Evolutionary conservation across 768 basidiomycete species (phyloP), one percentile per base, ranked within the genome.

Genomic region (Tulasnella sp.): DNA sequence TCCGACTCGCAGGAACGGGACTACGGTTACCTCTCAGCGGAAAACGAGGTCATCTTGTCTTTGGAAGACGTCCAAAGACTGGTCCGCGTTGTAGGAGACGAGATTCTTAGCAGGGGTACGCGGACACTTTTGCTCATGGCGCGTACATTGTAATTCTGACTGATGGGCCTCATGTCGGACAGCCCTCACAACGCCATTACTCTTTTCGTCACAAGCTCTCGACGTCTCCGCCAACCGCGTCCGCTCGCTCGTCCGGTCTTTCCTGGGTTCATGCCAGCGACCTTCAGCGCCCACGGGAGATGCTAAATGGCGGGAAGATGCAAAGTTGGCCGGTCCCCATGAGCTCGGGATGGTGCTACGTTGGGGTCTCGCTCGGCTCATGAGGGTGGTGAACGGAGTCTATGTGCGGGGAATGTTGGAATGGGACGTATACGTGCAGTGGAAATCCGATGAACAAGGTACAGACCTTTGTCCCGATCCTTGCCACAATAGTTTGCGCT

Each of bases 301-400:
- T 78, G 81, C 35, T 86, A 76, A 87, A 74, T 94, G 91, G 91
- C 87, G 89, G 61, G 91, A 95, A 81, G 96, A 98, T 82, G 91
- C 95, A 1, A 85, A 86, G 44, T 93, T 97, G 82, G 93, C 95
- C 0, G 91, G 90, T 5, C 91, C 94, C 15, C 91, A 96, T 79
- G 94, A 98, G 82, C 86, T 99, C 18, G 95, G 92, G 5, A 96
- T 96, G 91, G 90, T 92, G 81, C 86, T 99, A 42, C 91, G 96
- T 32, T 99, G 98, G 98, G 94, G 91, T 42, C 88, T 99, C 6
- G 92, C 91, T 3, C 86, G 96, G 35, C 89, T 94, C 70, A 88
- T 94, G 46, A 85, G 94, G 70, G 88, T 92, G 4, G 87, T 90
- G 23, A 89, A 88, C 42, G 91, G 91, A 0, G 87, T 90, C 80